Conservation (phyloP, 192 early-diverging fungal genomes). For the Coemansia sp. region DNA sequence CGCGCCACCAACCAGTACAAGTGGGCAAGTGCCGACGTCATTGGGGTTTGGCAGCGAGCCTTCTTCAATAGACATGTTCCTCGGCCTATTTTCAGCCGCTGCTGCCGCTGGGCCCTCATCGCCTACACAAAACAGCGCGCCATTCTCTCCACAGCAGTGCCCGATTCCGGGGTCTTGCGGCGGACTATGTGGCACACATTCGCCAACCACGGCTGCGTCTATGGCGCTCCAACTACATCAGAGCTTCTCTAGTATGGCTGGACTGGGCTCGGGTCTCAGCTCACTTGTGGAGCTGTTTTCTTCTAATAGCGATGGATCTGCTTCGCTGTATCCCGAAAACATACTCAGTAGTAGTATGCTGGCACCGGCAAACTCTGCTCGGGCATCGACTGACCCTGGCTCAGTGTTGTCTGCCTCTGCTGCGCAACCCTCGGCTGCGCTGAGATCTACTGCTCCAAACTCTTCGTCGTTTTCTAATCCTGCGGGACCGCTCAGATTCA, state of each 20-base stretch:
- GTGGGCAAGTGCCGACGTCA: background rate
- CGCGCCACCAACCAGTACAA: background rate
- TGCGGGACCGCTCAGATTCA: constrained; percentile 21
- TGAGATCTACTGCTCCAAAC: background rate
- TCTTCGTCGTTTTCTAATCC: constrained; percentile 9
- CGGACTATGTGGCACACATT: constrained; percentile 29
- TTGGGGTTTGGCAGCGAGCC: background rate
- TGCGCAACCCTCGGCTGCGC: background rate
- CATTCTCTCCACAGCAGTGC: constrained; percentile 7
- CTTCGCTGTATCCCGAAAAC: constrained; percentile 41
- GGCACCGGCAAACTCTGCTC: constrained; percentile 9
- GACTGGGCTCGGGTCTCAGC: constrained; percentile 27
- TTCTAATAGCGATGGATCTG: constrained; percentile 12
- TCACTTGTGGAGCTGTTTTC: constrained; percentile 39
- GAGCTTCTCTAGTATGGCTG: constrained; percentile 26
- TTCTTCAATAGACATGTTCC: background rate
- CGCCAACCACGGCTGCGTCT: constrained; percentile 15
- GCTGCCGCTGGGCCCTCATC: background rate
- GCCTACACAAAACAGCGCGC: background rate
- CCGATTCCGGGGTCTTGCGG: constrained; percentile 19
- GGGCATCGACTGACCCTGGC: background rate
- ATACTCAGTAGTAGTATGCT: constrained; percentile 33
- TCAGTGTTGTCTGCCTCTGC: background rate
- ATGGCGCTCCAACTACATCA: constrained; percentile 23
- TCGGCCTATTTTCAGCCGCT: background rate